These are phyloP conservation scores for Vitis amurensis DNA, from an alignment of 164 flowering plant species.

Conservation along the genomic window DNA sequence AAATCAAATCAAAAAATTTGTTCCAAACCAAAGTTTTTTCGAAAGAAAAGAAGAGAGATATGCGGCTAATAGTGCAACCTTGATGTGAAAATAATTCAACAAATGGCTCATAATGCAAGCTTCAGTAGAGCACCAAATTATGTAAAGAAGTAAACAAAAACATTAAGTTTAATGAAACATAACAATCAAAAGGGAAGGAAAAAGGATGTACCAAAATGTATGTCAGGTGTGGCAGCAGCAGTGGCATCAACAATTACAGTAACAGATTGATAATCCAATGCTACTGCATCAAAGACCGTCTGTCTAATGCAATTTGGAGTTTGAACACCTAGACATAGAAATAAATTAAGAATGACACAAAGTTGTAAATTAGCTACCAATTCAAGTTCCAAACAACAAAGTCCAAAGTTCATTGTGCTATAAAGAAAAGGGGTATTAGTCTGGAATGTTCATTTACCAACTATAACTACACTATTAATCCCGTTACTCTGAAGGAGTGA, in stretches of 20 bases:
- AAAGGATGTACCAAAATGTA: constrained; percentile 59
- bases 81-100: no score
- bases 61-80: no score
- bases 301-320: constrained; percentile 97
- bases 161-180: neutral
- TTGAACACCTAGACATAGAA: constrained; percentile 68
- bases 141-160: no score
- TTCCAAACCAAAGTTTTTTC: no score
- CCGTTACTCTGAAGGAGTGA: constrained; percentile 60
- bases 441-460: constrained; percentile 43
- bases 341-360: neutral
- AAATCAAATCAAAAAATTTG: no score
- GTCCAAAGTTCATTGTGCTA: neutral
- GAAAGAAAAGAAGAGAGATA: no score
- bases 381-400: no score
- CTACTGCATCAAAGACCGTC: constrained; percentile 94
- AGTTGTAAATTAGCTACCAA: no score
- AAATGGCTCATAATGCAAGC: no score
- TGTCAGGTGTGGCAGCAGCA: constrained; percentile 84
- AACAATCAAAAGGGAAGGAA: neutral
- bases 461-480: constrained; percentile 52
- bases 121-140: no score
- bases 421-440: neutral
- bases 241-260: constrained; percentile 89
- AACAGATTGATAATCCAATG: constrained; percentile 72